phyloP scores from a whole-genome alignment of 1,284 basidiomycete genomes.

The Hymenochaete sp. region DNA sequence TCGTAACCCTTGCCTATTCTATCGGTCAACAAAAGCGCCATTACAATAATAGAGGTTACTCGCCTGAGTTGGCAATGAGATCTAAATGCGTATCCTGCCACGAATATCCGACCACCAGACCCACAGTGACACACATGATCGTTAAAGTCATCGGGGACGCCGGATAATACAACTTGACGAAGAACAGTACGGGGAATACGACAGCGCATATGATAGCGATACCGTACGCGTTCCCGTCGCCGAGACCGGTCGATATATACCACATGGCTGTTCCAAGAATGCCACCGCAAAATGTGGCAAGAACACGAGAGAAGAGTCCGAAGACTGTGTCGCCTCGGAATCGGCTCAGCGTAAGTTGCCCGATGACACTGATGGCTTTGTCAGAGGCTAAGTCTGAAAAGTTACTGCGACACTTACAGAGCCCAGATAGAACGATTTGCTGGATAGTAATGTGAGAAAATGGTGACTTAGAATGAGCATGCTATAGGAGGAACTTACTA shows the following conservation, averaged over 20 bases:
- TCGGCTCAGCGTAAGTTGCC: slow-evolving; percentile 57
- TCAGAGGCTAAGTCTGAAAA: background rate
- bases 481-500: slow-evolving; percentile 7
- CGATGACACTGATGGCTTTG: slow-evolving; percentile 48
- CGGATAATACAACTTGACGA: slow-evolving; percentile 65
- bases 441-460: slow-evolving; percentile 10
- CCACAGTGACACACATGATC: slow-evolving; percentile 65
- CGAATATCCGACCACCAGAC: slow-evolving; percentile 66
- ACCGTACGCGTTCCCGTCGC: slow-evolving; percentile 65
- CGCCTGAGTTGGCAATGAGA: slow-evolving; percentile 34
- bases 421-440: slow-evolving; percentile 31
- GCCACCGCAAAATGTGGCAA: slow-evolving; percentile 65
- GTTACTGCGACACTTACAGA: slow-evolving; percentile 24
- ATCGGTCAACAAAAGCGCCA: background rate
- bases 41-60: slow-evolving; percentile 29
- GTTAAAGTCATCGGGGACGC: slow-evolving; percentile 64
- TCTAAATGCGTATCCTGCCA: slow-evolving; percentile 55
- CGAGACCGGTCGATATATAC: slow-evolving; percentile 65
- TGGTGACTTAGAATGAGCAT: background rate
- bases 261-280: slow-evolving; percentile 62
- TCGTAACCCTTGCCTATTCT: slow-evolving; percentile 34
- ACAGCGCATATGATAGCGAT: slow-evolving; percentile 64
- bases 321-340: slow-evolving; percentile 74
- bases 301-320: slow-evolving; percentile 52
- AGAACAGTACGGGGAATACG: slow-evolving; percentile 63